Conservation (phyloP, 2,329 filamentous ascomycete species). For the Plenodomus tracheiphilus region DNA sequence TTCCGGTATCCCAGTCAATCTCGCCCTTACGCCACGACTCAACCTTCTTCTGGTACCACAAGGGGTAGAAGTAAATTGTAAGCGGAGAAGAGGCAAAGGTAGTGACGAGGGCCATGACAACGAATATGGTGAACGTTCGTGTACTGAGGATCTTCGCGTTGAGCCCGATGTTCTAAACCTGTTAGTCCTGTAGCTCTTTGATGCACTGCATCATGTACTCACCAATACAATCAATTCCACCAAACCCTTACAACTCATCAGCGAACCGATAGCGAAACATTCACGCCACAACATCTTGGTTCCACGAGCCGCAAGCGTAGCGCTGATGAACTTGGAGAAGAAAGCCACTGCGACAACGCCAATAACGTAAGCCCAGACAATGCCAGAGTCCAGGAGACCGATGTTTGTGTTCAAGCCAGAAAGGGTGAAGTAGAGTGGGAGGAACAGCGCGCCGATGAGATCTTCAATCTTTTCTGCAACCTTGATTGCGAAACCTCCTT, state of each 20-base stretch:
- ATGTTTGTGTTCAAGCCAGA: constrained; percentile 89
- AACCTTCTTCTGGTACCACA: constrained; percentile 74
- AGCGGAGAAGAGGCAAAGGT: constrained; percentile 83
- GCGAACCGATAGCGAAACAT: constrained; percentile 79
- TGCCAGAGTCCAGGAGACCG: constrained; percentile 77
- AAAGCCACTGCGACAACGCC: constrained; percentile 83
- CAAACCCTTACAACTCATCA: constrained; percentile 97
- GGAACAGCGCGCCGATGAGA: constrained; percentile 77
- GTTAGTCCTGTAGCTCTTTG: constrained; percentile 12
- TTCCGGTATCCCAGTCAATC: constrained; percentile 80
- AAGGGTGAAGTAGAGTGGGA: constrained; percentile 91
- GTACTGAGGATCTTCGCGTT: constrained; percentile 80
- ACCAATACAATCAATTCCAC: constrained; percentile 94
- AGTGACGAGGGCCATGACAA: constrained; percentile 88
- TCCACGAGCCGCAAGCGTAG: constrained; percentile 73
- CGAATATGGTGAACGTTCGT: constrained; percentile 88
- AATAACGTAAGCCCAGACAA: constrained; percentile 87
- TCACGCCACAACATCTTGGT: constrained; percentile 88
- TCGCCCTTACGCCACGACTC: constrained; percentile 79
- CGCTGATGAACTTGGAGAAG: constrained; percentile 80
- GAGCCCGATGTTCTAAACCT: constrained; percentile 72
- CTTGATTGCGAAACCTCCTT: constrained; percentile 87
- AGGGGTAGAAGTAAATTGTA: constrained; percentile 73
- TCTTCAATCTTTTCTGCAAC: constrained; percentile 94
- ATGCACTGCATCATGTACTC: constrained; percentile 38